These are phyloP conservation scores for Tagetes patula DNA, from an alignment of 129 eudicot species.

Conservation along the genomic window DNA sequence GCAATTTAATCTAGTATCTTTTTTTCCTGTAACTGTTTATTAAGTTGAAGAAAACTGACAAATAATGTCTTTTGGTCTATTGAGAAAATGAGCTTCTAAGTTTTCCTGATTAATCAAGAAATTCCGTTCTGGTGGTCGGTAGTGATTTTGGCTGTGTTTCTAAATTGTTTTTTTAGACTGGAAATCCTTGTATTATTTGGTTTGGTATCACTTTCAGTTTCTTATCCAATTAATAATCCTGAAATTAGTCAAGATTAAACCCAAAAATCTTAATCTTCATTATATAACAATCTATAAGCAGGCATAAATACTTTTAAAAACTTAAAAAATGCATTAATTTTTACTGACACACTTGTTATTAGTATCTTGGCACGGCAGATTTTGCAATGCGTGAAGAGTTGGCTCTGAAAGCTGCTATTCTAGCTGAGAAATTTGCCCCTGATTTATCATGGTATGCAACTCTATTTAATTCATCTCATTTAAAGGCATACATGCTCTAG, in stretches of 20 bases:
- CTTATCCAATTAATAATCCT: background rate
- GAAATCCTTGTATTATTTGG: background rate
- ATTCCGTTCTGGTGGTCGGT: background rate
- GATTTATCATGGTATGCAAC: constrained; percentile 84
- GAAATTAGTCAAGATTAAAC: background rate
- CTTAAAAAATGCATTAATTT: background rate
- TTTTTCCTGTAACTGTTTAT: background rate
- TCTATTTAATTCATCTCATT: constrained; percentile 19
- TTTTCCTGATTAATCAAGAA: background rate
- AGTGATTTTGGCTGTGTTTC: background rate
- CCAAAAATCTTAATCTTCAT: background rate
- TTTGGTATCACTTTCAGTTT: background rate
- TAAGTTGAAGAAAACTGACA: background rate
- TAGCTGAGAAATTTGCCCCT: constrained; percentile 99
- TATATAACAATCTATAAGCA: background rate
- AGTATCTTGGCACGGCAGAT: constrained; percentile 94
- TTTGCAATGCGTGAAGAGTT: constrained; percentile 99
- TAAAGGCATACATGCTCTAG: background rate
- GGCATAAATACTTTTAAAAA: background rate
- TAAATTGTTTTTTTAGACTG: background rate
- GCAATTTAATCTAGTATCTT: background rate
- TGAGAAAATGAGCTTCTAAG: background rate
- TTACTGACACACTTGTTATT: constrained; percentile 36
- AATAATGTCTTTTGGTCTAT: background rate
- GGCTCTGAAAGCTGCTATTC: constrained; percentile 95